Conservation (phyloP, 1,284 basidiomycete species). For the Irpex sp. region DNA sequence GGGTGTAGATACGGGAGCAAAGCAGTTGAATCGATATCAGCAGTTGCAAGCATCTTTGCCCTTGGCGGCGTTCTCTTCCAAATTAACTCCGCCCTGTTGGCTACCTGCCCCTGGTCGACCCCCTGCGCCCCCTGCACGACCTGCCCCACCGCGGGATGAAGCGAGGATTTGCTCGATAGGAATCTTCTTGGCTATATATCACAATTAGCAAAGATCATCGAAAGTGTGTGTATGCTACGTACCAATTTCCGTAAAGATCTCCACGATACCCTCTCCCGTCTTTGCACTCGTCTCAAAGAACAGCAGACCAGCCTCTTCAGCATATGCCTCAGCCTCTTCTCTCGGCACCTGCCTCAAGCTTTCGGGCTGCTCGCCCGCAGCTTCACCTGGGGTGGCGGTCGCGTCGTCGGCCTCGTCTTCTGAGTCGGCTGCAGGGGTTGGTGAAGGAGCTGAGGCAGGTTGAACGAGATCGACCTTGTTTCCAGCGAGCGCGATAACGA, state of each 20-base stretch:
- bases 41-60: slow-evolving; percentile 81
- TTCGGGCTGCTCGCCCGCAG: slow-evolving; percentile 54
- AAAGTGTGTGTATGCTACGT: slow-evolving; percentile 25
- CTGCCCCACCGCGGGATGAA: slow-evolving; percentile 61
- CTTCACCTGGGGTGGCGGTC: slow-evolving; percentile 79
- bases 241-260: slow-evolving; percentile 99
- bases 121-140: slow-evolving; percentile 58
- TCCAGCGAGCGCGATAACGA: slow-evolving; percentile 95
- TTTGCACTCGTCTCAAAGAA: slow-evolving; percentile 99
- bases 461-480: slow-evolving; percentile 96
- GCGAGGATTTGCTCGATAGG: slow-evolving; percentile 91
- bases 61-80: slow-evolving; percentile 67
- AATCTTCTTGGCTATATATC: slow-evolving; percentile 83
- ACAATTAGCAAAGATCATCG: slow-evolving; percentile 3
- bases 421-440: slow-evolving; percentile 50
- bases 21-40: slow-evolving; percentile 21
- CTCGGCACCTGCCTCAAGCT: slow-evolving; percentile 83
- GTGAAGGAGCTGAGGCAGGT: slow-evolving; percentile 53
- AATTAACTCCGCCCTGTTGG: slow-evolving; percentile 64
- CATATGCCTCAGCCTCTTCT: slow-evolving; percentile 96
- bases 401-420: slow-evolving; percentile 86
- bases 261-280: slow-evolving; percentile 94
- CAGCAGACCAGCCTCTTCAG: slow-evolving; percentile 86
- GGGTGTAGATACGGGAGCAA: background rate
- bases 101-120: slow-evolving; percentile 48